Evolutionary conservation across 2,329 filamentous ascomycete genomes (phyloP).

Genomic region (Botryotinia globosa): DNA sequence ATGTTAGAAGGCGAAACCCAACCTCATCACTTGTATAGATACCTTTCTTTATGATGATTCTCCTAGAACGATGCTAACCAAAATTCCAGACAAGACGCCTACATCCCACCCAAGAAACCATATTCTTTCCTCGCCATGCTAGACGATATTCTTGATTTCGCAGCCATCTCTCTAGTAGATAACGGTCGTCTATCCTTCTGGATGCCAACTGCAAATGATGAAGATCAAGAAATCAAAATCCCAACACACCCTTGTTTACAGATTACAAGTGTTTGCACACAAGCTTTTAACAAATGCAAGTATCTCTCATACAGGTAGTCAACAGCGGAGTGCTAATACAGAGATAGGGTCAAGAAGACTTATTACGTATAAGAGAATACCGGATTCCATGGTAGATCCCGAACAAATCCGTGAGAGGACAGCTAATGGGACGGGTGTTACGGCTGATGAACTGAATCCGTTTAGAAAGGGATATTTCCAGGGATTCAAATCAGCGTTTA

Average conservation of each 20-base stretch:
- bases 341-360: conserved; percentile 76
- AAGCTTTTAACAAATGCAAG: conserved; percentile 85
- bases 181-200: conserved; percentile 84
- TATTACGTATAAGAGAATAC: conserved; percentile 76
- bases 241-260: conserved; percentile 75
- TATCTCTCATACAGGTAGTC: background rate
- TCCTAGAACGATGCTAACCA: conserved; percentile 19
- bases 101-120: conserved; percentile 83
- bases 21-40: conserved; percentile 61
- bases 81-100: conserved; percentile 55
- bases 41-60: background rate
- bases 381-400: conserved; percentile 53
- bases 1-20: conserved; percentile 62
- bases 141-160: conserved; percentile 83
- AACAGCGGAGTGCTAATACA: conserved; percentile 20
- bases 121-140: conserved; percentile 92
- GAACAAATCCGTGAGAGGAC: conserved; percentile 32
- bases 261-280: conserved; percentile 73
- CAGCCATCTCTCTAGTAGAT: conserved; percentile 71
- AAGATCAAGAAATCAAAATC: conserved; percentile 71
- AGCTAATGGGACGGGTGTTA: conserved; percentile 44
- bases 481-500: conserved; percentile 40
- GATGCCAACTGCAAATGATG: conserved; percentile 89
- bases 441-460: conserved; percentile 64
- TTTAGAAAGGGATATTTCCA: conserved; percentile 56